phyloP scores from a whole-genome alignment of 441 rosid species.

The Francoa sonchifolia region DNA sequence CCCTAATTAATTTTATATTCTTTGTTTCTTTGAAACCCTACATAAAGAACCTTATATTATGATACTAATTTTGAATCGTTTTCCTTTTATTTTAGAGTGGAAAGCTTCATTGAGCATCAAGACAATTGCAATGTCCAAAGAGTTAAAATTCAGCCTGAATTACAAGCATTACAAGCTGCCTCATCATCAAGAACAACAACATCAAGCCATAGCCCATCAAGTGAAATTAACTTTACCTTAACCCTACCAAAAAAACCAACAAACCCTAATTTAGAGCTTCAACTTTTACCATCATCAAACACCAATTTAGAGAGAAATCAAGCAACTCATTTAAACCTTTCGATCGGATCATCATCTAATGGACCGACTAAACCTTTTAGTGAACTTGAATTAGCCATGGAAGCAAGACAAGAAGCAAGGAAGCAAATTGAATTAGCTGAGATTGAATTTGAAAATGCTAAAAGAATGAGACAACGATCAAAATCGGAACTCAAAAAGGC shows the following conservation, averaged over 20 bases:
- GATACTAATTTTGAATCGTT: too few relatives aligned
- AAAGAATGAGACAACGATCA: slow-evolving; percentile 77
- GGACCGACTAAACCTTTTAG: too few relatives aligned
- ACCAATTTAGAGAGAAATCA: slow-evolving; percentile 21
- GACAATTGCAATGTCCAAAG: slow-evolving; percentile 56
- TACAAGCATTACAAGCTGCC: slow-evolving; percentile 29
- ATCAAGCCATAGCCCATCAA: slow-evolving; percentile 69
- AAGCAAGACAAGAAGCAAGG: slow-evolving; percentile 62
- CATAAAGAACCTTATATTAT: too few relatives aligned
- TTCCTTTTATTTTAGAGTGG: slow-evolving; percentile 48
- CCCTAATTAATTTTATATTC: slow-evolving; percentile 20
- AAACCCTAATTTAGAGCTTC: slow-evolving; percentile 62
- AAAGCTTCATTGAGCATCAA: slow-evolving; percentile 97
- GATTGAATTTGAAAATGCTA: slow-evolving; percentile 63
- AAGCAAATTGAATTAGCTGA: slow-evolving; percentile 80
- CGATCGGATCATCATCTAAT: slow-evolving; percentile 34
- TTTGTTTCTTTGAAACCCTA: slow-evolving; percentile 27
- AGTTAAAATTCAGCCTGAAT: slow-evolving; percentile 36
- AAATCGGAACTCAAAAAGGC: slow-evolving; percentile 76
- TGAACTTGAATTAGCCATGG: slow-evolving; percentile 58
- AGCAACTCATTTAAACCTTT: slow-evolving; percentile 39
- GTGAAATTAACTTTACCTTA: slow-evolving; percentile 49
- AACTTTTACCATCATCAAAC: slow-evolving; percentile 47
- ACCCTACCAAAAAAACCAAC: slow-evolving; percentile 20
- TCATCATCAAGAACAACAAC: slow-evolving; percentile 80